phyloP scores from a whole-genome alignment of 495 filamentous ascomycete genomes.

The Lophiotrema nucula region DNA sequence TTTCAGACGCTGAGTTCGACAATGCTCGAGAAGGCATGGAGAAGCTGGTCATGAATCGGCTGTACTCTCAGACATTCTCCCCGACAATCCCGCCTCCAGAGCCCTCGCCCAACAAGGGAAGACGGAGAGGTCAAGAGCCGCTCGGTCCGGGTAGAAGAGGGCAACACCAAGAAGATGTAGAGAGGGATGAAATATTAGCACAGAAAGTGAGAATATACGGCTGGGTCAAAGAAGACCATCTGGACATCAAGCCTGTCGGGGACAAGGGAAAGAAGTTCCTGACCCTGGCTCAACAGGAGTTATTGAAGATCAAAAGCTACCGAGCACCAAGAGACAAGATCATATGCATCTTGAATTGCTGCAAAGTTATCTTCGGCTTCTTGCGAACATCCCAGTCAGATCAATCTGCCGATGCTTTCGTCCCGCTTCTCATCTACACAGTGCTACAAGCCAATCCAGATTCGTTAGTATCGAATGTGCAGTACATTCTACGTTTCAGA shows the following conservation, averaged over 20 bases:
- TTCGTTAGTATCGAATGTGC: constrained; percentile 93
- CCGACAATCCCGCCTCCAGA: constrained; percentile 82
- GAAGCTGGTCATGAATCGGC: constrained; percentile 97
- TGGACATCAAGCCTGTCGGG: constrained; percentile 86
- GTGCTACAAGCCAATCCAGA: constrained; percentile 92
- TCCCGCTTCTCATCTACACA: constrained; percentile 93
- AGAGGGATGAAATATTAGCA: constrained; percentile 88
- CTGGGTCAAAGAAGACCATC: constrained; percentile 90
- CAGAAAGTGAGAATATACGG: constrained; percentile 96
- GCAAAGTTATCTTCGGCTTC: constrained; percentile 98
- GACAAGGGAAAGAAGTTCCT: constrained; percentile 85
- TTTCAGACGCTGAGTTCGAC: constrained; percentile 96
- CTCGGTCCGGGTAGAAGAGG: constrained; percentile 81
- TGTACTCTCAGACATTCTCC: constrained; percentile 96
- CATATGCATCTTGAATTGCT: constrained; percentile 97
- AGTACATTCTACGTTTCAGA: constrained; percentile 94
- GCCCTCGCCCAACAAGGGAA: constrained; percentile 67
- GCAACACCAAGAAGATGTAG: constrained; percentile 98
- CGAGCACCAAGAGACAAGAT: constrained; percentile 96
- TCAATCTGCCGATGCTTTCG: constrained; percentile 92
- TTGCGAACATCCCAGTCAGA: constrained; percentile 89
- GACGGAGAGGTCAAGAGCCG: constrained; percentile 64
- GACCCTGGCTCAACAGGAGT: constrained; percentile 84
- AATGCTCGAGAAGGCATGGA: constrained; percentile 99
- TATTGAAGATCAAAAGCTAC: constrained; percentile 94